phyloP scores from a whole-genome alignment of 2,329 filamentous ascomycete species.

The Ceratocystis variospora region DNA sequence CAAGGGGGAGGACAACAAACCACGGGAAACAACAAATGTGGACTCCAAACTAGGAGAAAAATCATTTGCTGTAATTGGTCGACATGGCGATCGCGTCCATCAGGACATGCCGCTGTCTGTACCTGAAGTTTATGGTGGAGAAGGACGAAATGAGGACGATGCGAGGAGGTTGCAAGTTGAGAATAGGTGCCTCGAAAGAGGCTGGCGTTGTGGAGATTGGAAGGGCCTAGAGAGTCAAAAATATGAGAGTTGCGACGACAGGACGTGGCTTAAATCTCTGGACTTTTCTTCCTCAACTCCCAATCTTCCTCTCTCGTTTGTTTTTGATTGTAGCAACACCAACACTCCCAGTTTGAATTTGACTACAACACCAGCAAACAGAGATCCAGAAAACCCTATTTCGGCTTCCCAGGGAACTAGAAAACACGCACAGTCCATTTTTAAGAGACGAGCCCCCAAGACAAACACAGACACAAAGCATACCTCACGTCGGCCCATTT shows the following conservation, averaged over 20 bases:
- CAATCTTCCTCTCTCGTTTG: not conserved
- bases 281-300: not conserved
- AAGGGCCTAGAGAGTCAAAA: not conserved
- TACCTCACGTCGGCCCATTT: not conserved
- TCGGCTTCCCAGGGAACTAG: not conserved
- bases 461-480: not conserved
- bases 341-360: not conserved
- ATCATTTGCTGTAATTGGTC: not conserved
- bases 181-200: not conserved
- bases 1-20: conserved; percentile 4
- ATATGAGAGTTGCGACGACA: not conserved
- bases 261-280: not conserved
- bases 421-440: not conserved
- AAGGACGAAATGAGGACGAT: not conserved
- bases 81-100: not conserved
- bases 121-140: not conserved
- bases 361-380: not conserved
- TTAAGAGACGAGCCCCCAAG: not conserved
- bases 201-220: not conserved
- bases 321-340: not conserved
- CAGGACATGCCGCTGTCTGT: conserved; percentile 4
- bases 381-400: not conserved
- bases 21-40: not conserved
- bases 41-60: not conserved
- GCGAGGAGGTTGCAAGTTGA: conserved; percentile 1